Evolutionary conservation across 164 flowering plant genomes (phyloP).

Genomic region (Vitis rotundifolia): DNA sequence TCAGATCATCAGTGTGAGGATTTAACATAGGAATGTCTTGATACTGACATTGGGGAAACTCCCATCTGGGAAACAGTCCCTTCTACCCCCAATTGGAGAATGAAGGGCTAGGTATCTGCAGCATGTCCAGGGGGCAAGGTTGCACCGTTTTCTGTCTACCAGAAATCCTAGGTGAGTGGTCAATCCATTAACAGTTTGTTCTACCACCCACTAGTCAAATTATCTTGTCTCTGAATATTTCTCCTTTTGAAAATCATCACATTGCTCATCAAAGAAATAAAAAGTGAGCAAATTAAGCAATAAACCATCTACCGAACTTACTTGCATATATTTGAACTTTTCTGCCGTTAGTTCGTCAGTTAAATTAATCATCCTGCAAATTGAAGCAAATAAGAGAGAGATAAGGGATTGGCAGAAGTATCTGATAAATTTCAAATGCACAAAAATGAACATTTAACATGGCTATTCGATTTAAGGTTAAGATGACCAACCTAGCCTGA

Average conservation of each 20-base stretch:
- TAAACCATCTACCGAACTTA: constrained; percentile 26
- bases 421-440: not conserved
- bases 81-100: not conserved
- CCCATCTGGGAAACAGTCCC: not conserved
- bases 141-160: not conserved
- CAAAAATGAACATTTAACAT: not conserved
- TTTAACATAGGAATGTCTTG: not conserved
- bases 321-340: constrained; percentile 61
- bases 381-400: not conserved
- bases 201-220: too few relatives aligned
- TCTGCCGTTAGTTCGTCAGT: constrained; percentile 74
- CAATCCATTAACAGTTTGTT: too few relatives aligned
- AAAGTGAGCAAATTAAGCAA: not conserved
- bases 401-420: not conserved
- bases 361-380: constrained; percentile 70
- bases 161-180: not conserved
- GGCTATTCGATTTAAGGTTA: constrained; percentile 6
- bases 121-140: not conserved
- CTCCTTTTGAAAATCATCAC: not conserved
- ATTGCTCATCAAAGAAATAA: not conserved
- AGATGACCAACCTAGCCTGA: constrained; percentile 57
- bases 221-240: too few relatives aligned
- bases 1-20: not conserved
- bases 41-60: not conserved
- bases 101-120: not conserved